Conservation (phyloP, 2,329 filamentous ascomycete species). For the Ophiobolus disseminans region DNA sequence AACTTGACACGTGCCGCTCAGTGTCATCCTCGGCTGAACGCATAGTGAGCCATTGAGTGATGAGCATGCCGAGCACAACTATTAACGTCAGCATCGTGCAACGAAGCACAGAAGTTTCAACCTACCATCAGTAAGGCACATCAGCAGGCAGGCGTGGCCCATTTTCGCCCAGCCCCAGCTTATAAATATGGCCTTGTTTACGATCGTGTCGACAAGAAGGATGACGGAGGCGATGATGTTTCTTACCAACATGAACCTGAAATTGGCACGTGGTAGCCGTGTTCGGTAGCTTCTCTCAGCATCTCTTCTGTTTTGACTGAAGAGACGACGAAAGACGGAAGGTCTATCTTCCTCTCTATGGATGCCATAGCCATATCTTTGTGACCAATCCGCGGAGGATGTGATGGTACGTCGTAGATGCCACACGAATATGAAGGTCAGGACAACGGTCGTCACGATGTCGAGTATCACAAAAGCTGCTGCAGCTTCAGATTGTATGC, state of each 20-base stretch:
- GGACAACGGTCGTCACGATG: slow-evolving; percentile 38
- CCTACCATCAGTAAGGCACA: slow-evolving; percentile 50
- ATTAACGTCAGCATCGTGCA: neutral
- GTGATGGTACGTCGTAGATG: slow-evolving; percentile 37
- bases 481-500: slow-evolving; percentile 37
- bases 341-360: neutral
- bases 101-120: neutral
- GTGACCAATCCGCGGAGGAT: neutral
- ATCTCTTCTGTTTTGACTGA: neutral
- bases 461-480: slow-evolving; percentile 44
- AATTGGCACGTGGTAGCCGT: slow-evolving; percentile 1
- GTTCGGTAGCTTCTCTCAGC: neutral
- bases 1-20: neutral
- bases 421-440: slow-evolving; percentile 46
- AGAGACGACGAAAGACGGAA: neutral
- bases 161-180: slow-evolving; percentile 32
- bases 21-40: neutral
- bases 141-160: slow-evolving; percentile 47
- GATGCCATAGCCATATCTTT: neutral
- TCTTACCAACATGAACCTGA: slow-evolving; percentile 31
- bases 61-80: slow-evolving; percentile 23
- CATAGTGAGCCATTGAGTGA: slow-evolving; percentile 27
- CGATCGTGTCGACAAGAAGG: slow-evolving; percentile 43
- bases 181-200: slow-evolving; percentile 44
- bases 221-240: slow-evolving; percentile 38